phyloP scores from a whole-genome alignment of 352 stramenopile genomes.

The Globisporangium middletonii region DNA sequence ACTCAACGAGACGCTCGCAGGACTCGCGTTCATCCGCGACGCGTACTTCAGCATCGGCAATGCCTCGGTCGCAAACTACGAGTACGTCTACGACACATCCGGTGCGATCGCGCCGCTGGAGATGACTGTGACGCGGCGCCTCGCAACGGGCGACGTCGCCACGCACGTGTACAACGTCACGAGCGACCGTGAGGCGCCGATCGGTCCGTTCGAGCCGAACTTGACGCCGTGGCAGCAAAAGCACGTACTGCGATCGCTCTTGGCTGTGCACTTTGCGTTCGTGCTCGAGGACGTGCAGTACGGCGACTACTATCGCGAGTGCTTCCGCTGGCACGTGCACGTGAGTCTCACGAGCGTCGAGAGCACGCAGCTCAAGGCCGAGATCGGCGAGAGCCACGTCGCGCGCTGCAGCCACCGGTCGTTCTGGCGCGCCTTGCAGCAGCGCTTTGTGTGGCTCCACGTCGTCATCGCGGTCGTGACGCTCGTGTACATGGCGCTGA shows the following conservation, averaged over 20 bases:
- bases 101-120: constrained; percentile 29
- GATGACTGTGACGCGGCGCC: constrained; percentile 28
- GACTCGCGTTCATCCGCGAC: constrained; percentile 59
- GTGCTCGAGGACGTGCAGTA: constrained; percentile 65
- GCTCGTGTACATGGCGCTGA: constrained; percentile 60
- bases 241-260: constrained; percentile 46
- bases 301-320: constrained; percentile 75
- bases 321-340: constrained; percentile 77
- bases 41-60: constrained; percentile 75
- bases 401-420: constrained; percentile 33
- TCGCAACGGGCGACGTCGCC: constrained; percentile 24
- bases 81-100: constrained; percentile 32
- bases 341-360: constrained; percentile 44
- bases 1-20: constrained; percentile 62
- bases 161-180: constrained; percentile 43
- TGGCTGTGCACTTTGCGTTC: constrained; percentile 41
- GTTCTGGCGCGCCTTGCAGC: constrained; percentile 49
- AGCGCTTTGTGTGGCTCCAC: constrained; percentile 78
- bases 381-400: constrained; percentile 60
- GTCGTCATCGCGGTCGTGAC: constrained; percentile 40
- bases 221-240: constrained; percentile 29
- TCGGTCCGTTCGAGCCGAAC: constrained; percentile 59
- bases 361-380: constrained; percentile 36
- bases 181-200: constrained; percentile 12
- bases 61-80: constrained; percentile 75